Conservation (phyloP, 495 filamentous ascomycete genomes). For the Penicillium daleae region DNA sequence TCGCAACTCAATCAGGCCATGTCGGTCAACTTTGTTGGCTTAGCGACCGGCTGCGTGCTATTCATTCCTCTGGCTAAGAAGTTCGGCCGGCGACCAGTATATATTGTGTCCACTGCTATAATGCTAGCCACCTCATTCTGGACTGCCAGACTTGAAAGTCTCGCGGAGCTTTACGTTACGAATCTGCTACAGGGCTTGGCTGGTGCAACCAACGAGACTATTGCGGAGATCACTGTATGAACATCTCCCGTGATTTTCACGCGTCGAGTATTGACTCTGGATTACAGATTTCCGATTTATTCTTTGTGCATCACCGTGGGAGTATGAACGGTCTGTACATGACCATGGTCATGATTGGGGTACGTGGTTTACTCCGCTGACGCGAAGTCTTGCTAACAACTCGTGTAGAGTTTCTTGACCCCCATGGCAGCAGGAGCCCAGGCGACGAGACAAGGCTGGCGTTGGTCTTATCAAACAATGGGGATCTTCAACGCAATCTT, state of each 20-base stretch:
- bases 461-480: slow-evolving; percentile 35
- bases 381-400: slow-evolving; percentile 1
- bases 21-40: slow-evolving; percentile 41
- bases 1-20: slow-evolving; percentile 32
- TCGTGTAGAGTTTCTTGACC: slow-evolving; percentile 35
- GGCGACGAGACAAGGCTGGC: slow-evolving; percentile 39
- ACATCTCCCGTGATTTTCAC: background rate
- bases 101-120: slow-evolving; percentile 35
- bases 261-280: slow-evolving; percentile 1
- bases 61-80: slow-evolving; percentile 42
- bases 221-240: slow-evolving; percentile 41
- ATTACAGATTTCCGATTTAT: slow-evolving; percentile 42
- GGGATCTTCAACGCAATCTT: slow-evolving; percentile 35
- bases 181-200: slow-evolving; percentile 40
- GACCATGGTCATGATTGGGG: slow-evolving; percentile 42
- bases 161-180: slow-evolving; percentile 34
- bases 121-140: slow-evolving; percentile 40
- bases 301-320: slow-evolving; percentile 44
- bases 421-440: slow-evolving; percentile 41
- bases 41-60: slow-evolving; percentile 35
- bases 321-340: slow-evolving; percentile 44
- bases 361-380: slow-evolving; percentile 15
- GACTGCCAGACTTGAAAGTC: slow-evolving; percentile 26
- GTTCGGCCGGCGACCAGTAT: slow-evolving; percentile 40
- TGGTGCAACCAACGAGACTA: slow-evolving; percentile 41